Evolutionary conservation across 2,329 filamentous ascomycete species (phyloP).

Genomic region (Thelonectria olida): DNA sequence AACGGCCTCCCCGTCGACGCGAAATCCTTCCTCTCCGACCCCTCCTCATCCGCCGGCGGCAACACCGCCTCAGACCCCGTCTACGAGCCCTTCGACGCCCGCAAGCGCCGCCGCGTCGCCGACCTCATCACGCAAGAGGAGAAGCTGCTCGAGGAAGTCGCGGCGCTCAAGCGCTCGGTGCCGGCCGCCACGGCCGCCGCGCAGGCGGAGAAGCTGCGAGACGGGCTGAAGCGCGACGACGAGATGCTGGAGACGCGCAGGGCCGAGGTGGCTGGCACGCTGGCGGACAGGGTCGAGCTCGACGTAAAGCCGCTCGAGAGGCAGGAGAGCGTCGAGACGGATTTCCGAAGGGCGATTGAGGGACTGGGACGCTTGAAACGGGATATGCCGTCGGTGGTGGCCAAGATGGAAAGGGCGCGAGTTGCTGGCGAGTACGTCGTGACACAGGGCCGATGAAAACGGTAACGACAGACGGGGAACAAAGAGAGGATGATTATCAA

Average conservation of each 20-base stretch:
- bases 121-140: slow-evolving; percentile 70
- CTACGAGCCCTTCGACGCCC: slow-evolving; percentile 69
- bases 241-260: slow-evolving; percentile 48
- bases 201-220: slow-evolving; percentile 52
- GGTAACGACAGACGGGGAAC: slow-evolving; percentile 26
- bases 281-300: slow-evolving; percentile 34
- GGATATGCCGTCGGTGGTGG: slow-evolving; percentile 69
- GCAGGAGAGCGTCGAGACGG: slow-evolving; percentile 53
- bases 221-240: slow-evolving; percentile 57
- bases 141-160: slow-evolving; percentile 71
- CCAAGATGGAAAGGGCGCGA: slow-evolving; percentile 71
- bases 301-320: slow-evolving; percentile 53
- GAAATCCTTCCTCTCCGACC: slow-evolving; percentile 47
- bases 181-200: slow-evolving; percentile 55
- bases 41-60: slow-evolving; percentile 16
- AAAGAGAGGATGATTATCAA: not conserved
- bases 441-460: slow-evolving; percentile 39
- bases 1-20: slow-evolving; percentile 65
- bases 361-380: slow-evolving; percentile 63
- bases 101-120: slow-evolving; percentile 67
- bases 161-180: slow-evolving; percentile 64
- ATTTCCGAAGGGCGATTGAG: slow-evolving; percentile 58
- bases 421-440: slow-evolving; percentile 68
- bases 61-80: slow-evolving; percentile 40
- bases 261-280: slow-evolving; percentile 15